phyloP scores from a whole-genome alignment of 2,329 filamentous ascomycete species.

The Epichloe amarillans region DNA sequence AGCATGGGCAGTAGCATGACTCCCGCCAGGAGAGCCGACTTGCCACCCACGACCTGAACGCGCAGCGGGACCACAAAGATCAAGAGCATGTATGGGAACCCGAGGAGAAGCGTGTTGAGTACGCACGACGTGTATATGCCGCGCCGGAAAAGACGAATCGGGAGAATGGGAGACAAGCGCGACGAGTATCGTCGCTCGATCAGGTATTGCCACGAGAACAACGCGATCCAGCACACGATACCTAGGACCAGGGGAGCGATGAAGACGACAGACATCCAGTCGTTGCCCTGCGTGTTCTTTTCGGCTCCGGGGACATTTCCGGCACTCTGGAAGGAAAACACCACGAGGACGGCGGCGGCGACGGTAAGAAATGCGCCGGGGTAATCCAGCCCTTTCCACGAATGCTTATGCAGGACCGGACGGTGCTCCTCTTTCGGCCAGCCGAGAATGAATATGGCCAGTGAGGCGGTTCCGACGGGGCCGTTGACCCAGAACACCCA shows the following conservation, averaged over 20 bases:
- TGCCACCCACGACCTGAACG: slow-evolving; percentile 35
- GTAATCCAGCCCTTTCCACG: slow-evolving; percentile 39
- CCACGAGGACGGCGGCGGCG: slow-evolving; percentile 37
- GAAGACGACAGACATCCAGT: slow-evolving; percentile 29
- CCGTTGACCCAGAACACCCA: slow-evolving; percentile 50
- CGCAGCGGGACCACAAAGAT: slow-evolving; percentile 36
- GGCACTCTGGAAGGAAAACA: slow-evolving; percentile 44
- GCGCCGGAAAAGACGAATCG: slow-evolving; percentile 33
- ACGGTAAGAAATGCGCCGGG: slow-evolving; percentile 40
- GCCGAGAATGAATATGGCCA: slow-evolving; percentile 31
- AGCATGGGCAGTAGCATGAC: slow-evolving; percentile 41
- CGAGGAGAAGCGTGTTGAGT: slow-evolving; percentile 33
- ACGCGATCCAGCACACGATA: slow-evolving; percentile 14
- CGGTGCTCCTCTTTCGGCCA: slow-evolving; percentile 36
- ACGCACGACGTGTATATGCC: slow-evolving; percentile 29
- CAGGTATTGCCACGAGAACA: slow-evolving; percentile 18
- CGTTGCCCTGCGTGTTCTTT: slow-evolving; percentile 8
- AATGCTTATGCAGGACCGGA: slow-evolving; percentile 22
- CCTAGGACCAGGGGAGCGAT: slow-evolving; percentile 18
- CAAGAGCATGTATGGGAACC: slow-evolving; percentile 35
- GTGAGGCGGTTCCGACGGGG: slow-evolving; percentile 33
- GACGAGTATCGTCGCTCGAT: slow-evolving; percentile 14
- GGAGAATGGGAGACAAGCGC: slow-evolving; percentile 28
- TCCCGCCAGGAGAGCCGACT: slow-evolving; percentile 31
- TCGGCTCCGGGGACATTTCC: slow-evolving; percentile 12